Percentiles rank a stretch among this genome's conserved stretches.
Conservation (phyloP, 805 yeast genomes). For the Candida morakotiae region DNA sequence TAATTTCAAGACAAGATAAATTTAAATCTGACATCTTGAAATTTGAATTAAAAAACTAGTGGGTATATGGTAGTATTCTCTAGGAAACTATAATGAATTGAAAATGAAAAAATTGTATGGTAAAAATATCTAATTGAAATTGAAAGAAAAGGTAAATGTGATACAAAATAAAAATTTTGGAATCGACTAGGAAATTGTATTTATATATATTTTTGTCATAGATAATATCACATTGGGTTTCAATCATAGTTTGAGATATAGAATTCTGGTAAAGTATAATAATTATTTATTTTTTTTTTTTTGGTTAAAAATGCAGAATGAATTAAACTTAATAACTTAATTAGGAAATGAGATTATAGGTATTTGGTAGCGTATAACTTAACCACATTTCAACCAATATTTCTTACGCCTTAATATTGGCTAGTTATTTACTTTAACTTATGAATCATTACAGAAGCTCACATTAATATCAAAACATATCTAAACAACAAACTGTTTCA, state of each 20-base stretch:
- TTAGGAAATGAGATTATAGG: slow-evolving; percentile 7
- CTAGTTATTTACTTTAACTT: not conserved
- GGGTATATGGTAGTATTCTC: not conserved
- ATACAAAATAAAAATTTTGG: not conserved
- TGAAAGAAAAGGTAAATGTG: not conserved
- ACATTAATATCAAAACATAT: not conserved
- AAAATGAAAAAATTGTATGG: not conserved
- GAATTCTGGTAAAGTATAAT: slow-evolving; percentile 1
- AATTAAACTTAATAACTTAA: slow-evolving; percentile 1
- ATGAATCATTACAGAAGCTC: not conserved
- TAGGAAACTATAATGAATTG: not conserved
- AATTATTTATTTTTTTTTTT: not conserved
- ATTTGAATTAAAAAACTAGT: not conserved
- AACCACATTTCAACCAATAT: too few relatives aligned
- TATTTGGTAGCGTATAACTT: not conserved
- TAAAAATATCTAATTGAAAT: not conserved
- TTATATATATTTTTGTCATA: slow-evolving; percentile 1
- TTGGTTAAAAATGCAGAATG: slow-evolving; percentile 1
- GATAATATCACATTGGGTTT: not conserved
- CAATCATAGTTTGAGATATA: not conserved
- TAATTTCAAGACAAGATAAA: slow-evolving; percentile 7
- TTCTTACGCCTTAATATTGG: too few relatives aligned
- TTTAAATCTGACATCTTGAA: slow-evolving; percentile 5
- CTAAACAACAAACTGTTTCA: not conserved
- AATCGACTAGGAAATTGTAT: not conserved